Evolutionary conservation across 73 alveolate genomes (phyloP).

Genomic region (Symbiodinium natans): DNA sequence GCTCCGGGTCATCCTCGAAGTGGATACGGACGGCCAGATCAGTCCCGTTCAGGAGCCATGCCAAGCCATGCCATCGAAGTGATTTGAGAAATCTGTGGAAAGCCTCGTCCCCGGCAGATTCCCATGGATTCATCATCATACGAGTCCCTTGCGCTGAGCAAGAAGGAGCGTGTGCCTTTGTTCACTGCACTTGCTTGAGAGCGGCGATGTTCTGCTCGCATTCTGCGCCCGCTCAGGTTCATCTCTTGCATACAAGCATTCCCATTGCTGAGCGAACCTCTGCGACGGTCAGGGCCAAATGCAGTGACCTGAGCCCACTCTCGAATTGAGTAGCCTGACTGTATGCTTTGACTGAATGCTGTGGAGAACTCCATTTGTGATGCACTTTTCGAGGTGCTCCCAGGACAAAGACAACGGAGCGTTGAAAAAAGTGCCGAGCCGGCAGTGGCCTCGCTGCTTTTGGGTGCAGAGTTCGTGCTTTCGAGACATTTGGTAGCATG

Average conservation of each 20-base stretch:
- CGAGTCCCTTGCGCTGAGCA: neutral
- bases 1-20: neutral
- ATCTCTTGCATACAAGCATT: constrained; percentile 12
- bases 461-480: no score
- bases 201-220: neutral
- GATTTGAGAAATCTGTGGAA: no score
- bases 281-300: neutral
- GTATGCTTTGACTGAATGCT: no score
- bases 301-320: neutral
- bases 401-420: no score
- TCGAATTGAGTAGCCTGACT: no score
- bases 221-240: neutral
- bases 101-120: neutral
- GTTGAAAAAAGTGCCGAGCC: no score
- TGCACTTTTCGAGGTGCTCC: no score
- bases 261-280: neutral
- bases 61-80: no score
- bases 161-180: neutral
- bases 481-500: no score
- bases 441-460: no score
- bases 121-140: neutral
- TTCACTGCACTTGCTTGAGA: neutral
- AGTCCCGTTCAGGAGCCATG: neutral
- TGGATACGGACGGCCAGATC: neutral
- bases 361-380: no score